Evolutionary conservation across 768 basidiomycete species (phyloP), one percentile per base, ranked within the genome.

Genomic region (Serendipita sp.): DNA sequence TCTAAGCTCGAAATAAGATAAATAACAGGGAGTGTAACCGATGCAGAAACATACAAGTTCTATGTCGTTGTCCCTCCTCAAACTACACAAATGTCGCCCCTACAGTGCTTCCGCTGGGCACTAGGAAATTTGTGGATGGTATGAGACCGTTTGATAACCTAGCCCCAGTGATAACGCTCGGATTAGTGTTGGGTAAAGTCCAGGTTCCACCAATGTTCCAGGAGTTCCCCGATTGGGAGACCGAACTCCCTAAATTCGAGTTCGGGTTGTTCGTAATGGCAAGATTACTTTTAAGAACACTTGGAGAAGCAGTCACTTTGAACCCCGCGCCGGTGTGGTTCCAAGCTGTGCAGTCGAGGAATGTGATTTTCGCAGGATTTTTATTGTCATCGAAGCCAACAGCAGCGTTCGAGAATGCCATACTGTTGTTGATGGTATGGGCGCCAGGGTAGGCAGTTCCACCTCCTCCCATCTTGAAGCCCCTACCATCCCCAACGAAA

Each of bases 331-430:
- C 8, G 44, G 65, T 48, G 38, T 65, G 48, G 37, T 46, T 56
- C 65, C 65, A 65, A 15, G 65, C 65, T 34, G 65, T 65, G 56
- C 56, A 54, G 65, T 62, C 48, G 58, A 37, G 34, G 65, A 65
- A 44, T 2, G 60, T 44, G 28, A 54, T 48, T 35, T 28, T 63
- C 2, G 51, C 65, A 8, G 35, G 35, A 10, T 63, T 48, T 11
- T 34, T 65, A 28, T 65, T 65, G 35, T 65, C 65, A 24, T 63
- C 45, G 35, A 65, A 65, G 24, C 65, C 65, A 63, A 34, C n/a
- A 11, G 38, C 53, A 7, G 65, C 65, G 53, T 65, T 65, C 3
- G 30, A 8, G 34, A 63, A 65, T n/a, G 65, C 51, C 51, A 65
- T 65, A n/a, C 51, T 54, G 32, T 65, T 65, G 30, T 34, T 65